These are phyloP conservation scores for Prunus salicina DNA, from an alignment of 306 rosid genomes.

Conservation along the genomic window DNA sequence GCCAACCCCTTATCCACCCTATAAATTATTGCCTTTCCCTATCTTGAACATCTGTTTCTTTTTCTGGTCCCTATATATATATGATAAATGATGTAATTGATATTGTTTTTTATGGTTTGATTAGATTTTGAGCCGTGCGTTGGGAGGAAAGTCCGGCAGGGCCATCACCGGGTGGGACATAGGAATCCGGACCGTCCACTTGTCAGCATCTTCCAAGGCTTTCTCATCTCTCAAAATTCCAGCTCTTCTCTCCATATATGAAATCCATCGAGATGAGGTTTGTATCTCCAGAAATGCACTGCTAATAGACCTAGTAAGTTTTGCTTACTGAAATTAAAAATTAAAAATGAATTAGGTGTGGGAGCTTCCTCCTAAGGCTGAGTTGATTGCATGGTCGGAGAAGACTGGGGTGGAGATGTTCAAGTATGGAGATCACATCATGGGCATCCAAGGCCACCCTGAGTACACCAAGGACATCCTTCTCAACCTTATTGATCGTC, in stretches of 20 bases:
- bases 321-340: not conserved
- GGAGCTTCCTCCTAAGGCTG: conserved; percentile 73
- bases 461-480: conserved; percentile 79
- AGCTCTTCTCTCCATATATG: conserved; percentile 48
- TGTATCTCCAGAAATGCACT: not conserved
- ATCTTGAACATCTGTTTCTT: not conserved
- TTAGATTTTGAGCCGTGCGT: conserved; percentile 70
- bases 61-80: not conserved
- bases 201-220: conserved; percentile 46
- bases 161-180: conserved; percentile 86
- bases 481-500: conserved; percentile 64
- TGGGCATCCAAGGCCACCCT: conserved; percentile 99
- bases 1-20: not conserved
- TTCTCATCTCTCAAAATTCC: conserved; percentile 54
- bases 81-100: not conserved
- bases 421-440: conserved; percentile 60
- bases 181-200: conserved; percentile 51
- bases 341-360: conserved; percentile 36
- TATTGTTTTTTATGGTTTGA: not conserved
- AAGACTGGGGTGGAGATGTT: conserved; percentile 80
- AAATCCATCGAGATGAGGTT: conserved; percentile 89
- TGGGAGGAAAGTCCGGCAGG: conserved; percentile 82
- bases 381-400: conserved; percentile 80
- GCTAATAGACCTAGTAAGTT: too few relatives aligned
- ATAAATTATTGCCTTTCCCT: not conserved